Base-by-base conservation (phyloP, 345 rosid genomes). In the Syzygium aqueum region DNA sequence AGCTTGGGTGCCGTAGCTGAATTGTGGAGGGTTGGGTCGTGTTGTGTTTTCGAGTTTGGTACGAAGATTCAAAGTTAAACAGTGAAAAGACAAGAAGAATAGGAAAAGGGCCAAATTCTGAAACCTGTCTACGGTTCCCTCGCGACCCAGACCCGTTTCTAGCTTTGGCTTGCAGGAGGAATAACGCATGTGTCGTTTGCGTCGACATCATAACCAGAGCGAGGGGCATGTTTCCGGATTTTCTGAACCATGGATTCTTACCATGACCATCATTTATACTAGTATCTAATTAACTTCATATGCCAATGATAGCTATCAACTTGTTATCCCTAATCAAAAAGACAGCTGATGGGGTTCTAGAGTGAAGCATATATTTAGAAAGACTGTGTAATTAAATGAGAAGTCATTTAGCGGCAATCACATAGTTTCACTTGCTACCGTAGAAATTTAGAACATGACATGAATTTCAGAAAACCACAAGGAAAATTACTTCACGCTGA, bases 51-150 rank as follows among this genome's bases (percentile, higher is more conserved):
- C 82, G 49, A 73, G 82, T 73, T 73, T 25, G 82, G 90, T 89
- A 88, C 88, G 90, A 86, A 87, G 85, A 83, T 92, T 93, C 94
- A 91, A 92, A 93, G 92, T 91, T 89, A 86, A 93, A 90, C 94
- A 91, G 94, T 90, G 87, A 43, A 84, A 73, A 73, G 82, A 73
- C 82, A 73, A 73, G 49, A 37, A 73, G 49, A 73, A 73, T 57
- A 33, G 59, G 59, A 52, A 52, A 22, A 54, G 14, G 59, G 63
- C 82, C 82, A 73, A 73, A 73, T 73, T 73, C 82, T 73, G 82
- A 73, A 73, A 73, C 82, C 82, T 73, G 82, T 73, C 49, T 73
- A 73, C 82, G 43, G 82, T 73, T 73, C 49, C 82, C 82, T 73
- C 27, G 2, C 11, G 82, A 33, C 82, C 49, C 82, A 33, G 82